Conservation (phyloP, 2,329 filamentous ascomycete species). For the Alternaria solani region DNA sequence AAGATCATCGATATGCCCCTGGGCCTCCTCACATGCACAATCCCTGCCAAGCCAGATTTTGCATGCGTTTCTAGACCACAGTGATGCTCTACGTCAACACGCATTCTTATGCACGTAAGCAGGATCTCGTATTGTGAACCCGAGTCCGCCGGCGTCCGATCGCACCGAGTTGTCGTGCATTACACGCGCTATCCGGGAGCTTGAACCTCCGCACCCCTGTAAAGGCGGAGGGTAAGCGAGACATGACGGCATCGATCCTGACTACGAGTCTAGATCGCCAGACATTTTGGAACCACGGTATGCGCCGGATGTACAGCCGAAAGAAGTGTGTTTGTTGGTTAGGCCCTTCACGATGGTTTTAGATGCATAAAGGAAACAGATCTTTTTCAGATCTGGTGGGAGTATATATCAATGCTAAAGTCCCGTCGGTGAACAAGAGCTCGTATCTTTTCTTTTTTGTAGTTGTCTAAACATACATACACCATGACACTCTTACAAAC, state of each 20-base stretch:
- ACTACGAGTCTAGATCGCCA: slow-evolving; percentile 28
- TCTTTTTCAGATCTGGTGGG: neutral
- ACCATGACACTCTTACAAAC: slow-evolving; percentile 52
- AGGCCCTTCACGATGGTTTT: neutral
- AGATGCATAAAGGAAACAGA: neutral
- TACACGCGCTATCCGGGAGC: neutral
- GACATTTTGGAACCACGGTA: slow-evolving; percentile 22
- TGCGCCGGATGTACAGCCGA: slow-evolving; percentile 6
- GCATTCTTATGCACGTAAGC: slow-evolving; percentile 5
- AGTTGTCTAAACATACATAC: neutral
- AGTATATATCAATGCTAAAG: neutral
- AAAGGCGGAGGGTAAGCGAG: slow-evolving; percentile 9
- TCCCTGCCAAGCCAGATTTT: too few species aligned
- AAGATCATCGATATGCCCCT: neutral
- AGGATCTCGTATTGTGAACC: neutral
- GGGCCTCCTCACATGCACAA: neutral
- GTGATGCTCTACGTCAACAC: neutral
- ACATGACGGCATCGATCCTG: slow-evolving; percentile 42
- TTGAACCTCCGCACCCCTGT: slow-evolving; percentile 3
- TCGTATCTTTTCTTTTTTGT: neutral
- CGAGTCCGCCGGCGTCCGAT: slow-evolving; percentile 9
- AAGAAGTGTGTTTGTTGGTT: neutral
- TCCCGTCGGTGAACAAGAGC: neutral
- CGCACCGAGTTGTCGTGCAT: neutral
- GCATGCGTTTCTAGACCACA: neutral